Evolutionary conservation across 495 filamentous ascomycete species (phyloP).

Genomic region (Neurospora sp.): DNA sequence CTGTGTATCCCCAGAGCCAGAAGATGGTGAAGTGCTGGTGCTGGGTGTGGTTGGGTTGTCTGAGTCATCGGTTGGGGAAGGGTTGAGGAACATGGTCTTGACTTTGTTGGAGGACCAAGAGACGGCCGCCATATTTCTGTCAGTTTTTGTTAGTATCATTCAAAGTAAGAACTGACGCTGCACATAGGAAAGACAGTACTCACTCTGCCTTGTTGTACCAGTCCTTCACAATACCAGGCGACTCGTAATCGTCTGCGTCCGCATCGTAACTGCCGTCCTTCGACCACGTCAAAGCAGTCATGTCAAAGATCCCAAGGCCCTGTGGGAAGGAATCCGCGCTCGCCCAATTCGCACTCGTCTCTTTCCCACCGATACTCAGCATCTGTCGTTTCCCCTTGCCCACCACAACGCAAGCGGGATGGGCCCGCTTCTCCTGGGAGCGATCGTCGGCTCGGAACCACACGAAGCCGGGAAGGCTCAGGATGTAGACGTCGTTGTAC

Average conservation of each 20-base stretch:
- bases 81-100: neutral
- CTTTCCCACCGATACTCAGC: neutral
- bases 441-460: neutral
- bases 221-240: neutral
- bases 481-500: neutral
- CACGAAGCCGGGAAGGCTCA: neutral
- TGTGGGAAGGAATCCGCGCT: neutral
- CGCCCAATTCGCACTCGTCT: neutral
- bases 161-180: neutral
- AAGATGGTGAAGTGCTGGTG: neutral
- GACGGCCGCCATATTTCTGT: neutral
- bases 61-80: neutral
- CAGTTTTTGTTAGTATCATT: neutral
- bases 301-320: neutral
- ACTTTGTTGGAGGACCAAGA: neutral
- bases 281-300: neutral
- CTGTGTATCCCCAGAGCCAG: neutral
- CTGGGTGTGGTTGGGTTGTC: neutral
- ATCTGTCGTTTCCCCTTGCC: neutral
- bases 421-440: neutral
- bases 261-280: constrained; percentile 1
- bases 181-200: neutral
- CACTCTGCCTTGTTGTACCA: neutral
- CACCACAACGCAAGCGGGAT: neutral
- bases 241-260: constrained; percentile 1